A percentile compares a stretch with the other conserved stretches of the same genome.
Evolutionary conservation across 441 rosid species (phyloP).

Genomic region (Cnidoscolus chayamansa): DNA sequence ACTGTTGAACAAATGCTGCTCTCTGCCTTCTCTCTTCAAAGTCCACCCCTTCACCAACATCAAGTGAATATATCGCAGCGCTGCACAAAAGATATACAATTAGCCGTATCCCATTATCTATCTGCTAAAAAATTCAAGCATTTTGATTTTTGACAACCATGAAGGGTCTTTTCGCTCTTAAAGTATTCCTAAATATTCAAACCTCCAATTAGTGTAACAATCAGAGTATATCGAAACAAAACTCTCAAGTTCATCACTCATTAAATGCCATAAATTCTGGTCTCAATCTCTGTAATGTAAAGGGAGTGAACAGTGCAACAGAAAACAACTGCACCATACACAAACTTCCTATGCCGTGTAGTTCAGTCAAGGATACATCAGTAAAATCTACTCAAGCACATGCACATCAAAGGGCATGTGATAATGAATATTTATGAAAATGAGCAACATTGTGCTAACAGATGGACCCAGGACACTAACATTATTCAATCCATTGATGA

Average conservation of each 20-base stretch:
- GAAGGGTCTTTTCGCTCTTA: too few species aligned
- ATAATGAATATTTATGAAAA: background rate
- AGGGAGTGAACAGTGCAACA: background rate
- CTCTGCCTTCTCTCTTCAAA: slow-evolving; percentile 44
- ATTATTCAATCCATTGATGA: background rate
- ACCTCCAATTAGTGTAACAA: background rate
- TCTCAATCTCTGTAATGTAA: background rate
- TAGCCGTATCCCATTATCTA: background rate
- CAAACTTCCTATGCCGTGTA: background rate
- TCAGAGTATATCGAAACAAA: background rate
- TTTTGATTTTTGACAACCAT: too few species aligned
- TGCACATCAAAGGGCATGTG: too few species aligned
- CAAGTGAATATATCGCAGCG: slow-evolving; percentile 14
- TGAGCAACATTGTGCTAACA: background rate
- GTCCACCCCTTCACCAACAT: slow-evolving; percentile 28
- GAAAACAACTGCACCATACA: background rate
- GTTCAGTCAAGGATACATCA: background rate
- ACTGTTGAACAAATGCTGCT: slow-evolving; percentile 43
- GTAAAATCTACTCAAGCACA: background rate
- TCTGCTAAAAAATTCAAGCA: background rate
- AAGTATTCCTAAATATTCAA: background rate
- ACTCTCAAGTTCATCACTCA: background rate
- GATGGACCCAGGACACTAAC: background rate
- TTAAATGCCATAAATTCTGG: background rate
- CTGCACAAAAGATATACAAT: slow-evolving; percentile 27